Conservation (phyloP, 306 rosid genomes). For the Vigna hirtella region DNA sequence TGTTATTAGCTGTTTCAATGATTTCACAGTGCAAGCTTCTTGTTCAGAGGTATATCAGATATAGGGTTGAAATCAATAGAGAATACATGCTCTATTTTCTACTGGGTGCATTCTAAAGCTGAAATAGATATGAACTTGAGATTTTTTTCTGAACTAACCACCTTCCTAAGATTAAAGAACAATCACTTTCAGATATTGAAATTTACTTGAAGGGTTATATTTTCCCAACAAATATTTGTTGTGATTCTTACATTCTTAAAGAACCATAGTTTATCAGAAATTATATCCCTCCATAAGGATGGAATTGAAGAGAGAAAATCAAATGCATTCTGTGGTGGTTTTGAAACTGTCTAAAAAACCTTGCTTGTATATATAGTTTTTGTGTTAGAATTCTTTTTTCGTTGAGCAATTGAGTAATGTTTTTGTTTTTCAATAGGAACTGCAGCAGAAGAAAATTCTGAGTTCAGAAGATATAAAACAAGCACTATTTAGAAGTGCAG, state of each 20-base stretch:
- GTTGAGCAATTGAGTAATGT: neutral
- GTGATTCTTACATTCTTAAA: neutral
- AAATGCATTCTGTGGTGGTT: neutral
- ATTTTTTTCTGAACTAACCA: neutral
- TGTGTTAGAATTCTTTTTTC: neutral
- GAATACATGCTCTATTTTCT: neutral
- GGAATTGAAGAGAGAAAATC: neutral
- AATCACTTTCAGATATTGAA: neutral
- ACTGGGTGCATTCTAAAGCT: neutral
- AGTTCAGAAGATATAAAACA: conserved; percentile 76
- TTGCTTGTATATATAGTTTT: neutral
- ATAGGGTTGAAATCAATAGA: neutral
- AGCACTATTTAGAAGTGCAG: conserved; percentile 72
- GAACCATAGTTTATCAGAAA: neutral
- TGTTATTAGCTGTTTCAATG: conserved; percentile 82
- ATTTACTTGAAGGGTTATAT: neutral
- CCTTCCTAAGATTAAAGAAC: neutral
- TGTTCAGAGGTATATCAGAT: conserved; percentile 68
- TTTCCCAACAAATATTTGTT: too few relatives aligned
- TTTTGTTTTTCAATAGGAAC: conserved; percentile 51
- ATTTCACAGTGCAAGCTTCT: conserved; percentile 88
- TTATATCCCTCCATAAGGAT: neutral
- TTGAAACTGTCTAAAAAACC: neutral
- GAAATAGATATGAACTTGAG: neutral
- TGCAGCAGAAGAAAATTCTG: conserved; percentile 51